These are phyloP conservation scores for Oryza nivara DNA, from an alignment of 176 grass and related monocot species.

Conservation along the genomic window DNA sequence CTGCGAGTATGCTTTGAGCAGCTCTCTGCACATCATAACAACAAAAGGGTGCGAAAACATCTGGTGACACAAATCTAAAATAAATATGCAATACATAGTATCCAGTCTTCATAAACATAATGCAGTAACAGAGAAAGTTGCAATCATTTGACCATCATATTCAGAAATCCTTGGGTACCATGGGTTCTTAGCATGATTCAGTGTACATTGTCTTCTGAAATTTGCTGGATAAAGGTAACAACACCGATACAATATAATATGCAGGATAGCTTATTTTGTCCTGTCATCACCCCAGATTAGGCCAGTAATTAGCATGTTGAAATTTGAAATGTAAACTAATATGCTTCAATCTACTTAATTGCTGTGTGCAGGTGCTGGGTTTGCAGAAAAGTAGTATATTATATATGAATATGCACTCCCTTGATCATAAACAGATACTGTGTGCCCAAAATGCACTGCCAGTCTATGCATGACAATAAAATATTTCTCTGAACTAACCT, in stretches of 20 bases:
- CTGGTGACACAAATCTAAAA: not conserved
- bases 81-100: not conserved
- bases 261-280: not conserved
- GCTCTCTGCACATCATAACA: constrained; percentile 61
- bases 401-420: not conserved
- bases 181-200: not conserved
- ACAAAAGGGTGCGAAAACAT: not conserved
- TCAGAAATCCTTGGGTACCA: not conserved
- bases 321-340: not conserved
- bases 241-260: not conserved
- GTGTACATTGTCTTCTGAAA: not conserved
- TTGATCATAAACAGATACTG: not conserved
- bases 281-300: not conserved
- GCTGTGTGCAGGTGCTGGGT: not conserved
- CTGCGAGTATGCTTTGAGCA: constrained; percentile 80
- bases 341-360: not conserved
- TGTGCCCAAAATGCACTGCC: not conserved
- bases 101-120: not conserved
- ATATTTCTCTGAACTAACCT: constrained; percentile 50
- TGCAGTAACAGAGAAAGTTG: not conserved
- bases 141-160: not conserved
- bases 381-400: not conserved
- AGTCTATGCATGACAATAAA: not conserved
- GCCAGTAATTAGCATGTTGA: not conserved
- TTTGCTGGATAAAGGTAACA: not conserved